A percentile compares a stretch with the other conserved stretches of the same genome.
These are phyloP conservation scores for Cordyceps cateniannulata DNA, from an alignment of 2,329 filamentous ascomycete species.

Conservation along the genomic window DNA sequence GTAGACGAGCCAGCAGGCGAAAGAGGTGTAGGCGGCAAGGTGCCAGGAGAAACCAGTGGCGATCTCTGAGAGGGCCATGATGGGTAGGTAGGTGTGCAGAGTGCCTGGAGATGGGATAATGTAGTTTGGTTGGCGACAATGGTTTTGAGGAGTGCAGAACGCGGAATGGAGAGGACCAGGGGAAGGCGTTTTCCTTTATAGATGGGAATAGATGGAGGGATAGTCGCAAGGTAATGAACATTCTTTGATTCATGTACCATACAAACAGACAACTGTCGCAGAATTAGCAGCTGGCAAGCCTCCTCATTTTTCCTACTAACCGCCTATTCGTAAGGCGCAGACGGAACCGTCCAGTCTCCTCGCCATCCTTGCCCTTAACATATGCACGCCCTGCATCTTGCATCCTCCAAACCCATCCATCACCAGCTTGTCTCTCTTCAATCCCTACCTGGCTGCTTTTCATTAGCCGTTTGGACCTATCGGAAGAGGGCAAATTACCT, in stretches of 20 bases:
- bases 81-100: not conserved
- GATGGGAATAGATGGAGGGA: not conserved
- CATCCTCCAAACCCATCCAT: not conserved
- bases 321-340: too few species aligned
- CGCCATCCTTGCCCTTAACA: constrained; percentile 2
- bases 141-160: not conserved
- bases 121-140: not conserved
- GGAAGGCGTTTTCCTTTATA: not conserved
- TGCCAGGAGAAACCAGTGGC: constrained; percentile 20
- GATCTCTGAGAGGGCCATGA: constrained; percentile 21
- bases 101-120: not conserved
- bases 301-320: too few species aligned
- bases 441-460: not conserved
- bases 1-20: constrained; percentile 25
- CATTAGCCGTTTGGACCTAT: not conserved
- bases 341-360: not conserved
- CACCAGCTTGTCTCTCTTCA: not conserved
- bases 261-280: not conserved
- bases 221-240: not conserved
- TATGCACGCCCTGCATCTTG: not conserved
- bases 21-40: constrained; percentile 20
- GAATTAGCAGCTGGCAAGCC: not conserved
- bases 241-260: not conserved
- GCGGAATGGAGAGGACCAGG: not conserved
- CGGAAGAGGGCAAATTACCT: not conserved